Percentiles rank a stretch among this genome's conserved stretches.
These are phyloP conservation scores for Epichloe sibirici DNA, from an alignment of 2,329 filamentous ascomycete species.

Conservation along the genomic window DNA sequence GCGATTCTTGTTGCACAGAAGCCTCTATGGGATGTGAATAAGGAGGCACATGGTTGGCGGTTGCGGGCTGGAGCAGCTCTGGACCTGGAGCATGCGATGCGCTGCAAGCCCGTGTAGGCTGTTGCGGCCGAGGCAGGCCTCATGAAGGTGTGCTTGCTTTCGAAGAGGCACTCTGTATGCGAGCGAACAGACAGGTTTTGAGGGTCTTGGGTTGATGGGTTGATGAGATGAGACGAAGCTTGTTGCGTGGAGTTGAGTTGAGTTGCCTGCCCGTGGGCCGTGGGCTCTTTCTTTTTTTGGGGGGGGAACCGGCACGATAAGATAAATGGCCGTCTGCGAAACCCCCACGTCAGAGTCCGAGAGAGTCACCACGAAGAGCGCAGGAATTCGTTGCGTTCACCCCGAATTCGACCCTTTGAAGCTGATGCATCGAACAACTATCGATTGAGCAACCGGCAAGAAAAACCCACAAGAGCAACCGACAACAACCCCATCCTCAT, in stretches of 20 bases:
- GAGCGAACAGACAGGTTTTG: too few relatives aligned
- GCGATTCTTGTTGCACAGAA: background rate
- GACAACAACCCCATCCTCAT: background rate
- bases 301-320: background rate
- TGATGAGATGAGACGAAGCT: background rate
- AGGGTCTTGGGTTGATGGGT: background rate
- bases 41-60: background rate
- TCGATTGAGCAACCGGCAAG: background rate
- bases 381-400: too few relatives aligned
- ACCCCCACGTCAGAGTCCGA: too few relatives aligned
- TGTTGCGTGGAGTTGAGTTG: background rate
- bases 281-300: background rate
- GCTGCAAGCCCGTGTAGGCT: constrained; percentile 1
- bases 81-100: background rate
- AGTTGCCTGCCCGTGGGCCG: too few relatives aligned
- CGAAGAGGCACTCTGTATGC: too few relatives aligned
- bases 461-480: too few relatives aligned
- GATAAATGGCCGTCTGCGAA: background rate
- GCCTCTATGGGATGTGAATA: background rate
- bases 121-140: background rate
- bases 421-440: too few relatives aligned
- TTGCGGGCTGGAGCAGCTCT: background rate
- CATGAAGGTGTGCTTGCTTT: background rate
- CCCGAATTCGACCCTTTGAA: too few relatives aligned
- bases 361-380: too few relatives aligned